A percentile compares a stretch with the other conserved stretches of the same genome.
Evolutionary conservation across 345 rosid genomes (phyloP).

Genomic region (Euphorbia lathyris): DNA sequence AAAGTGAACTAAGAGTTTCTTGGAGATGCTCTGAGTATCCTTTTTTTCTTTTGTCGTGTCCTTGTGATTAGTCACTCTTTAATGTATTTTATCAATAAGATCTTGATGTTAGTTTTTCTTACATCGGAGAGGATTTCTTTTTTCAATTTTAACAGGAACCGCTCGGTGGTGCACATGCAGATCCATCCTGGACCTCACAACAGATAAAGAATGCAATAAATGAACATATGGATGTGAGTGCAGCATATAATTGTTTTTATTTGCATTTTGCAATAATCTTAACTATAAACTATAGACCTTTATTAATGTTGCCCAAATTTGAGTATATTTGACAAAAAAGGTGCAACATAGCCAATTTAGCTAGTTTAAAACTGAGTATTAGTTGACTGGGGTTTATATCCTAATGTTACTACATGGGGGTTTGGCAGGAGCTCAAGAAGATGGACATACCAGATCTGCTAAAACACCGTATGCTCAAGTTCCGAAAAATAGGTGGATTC

Average conservation of each 20-base stretch:
- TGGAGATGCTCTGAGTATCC: too few species aligned
- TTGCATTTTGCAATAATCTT: slow-evolving; percentile 3
- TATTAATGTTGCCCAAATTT: background rate
- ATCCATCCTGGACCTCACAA: slow-evolving; percentile 85
- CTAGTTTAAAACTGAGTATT: background rate
- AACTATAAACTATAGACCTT: background rate
- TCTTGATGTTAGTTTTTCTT: slow-evolving; percentile 9
- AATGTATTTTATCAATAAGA: slow-evolving; percentile 13
- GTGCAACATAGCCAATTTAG: background rate
- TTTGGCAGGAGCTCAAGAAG: slow-evolving; percentile 61
- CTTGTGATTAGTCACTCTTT: slow-evolving; percentile 6
- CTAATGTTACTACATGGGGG: slow-evolving; percentile 10
- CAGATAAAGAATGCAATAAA: slow-evolving; percentile 78
- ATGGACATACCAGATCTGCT: slow-evolving; percentile 66
- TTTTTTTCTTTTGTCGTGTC: background rate
- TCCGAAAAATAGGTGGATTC: slow-evolving; percentile 78
- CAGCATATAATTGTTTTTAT: slow-evolving; percentile 15
- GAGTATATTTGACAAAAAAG: background rate
- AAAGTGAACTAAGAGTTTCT: too few species aligned
- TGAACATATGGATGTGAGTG: slow-evolving; percentile 73
- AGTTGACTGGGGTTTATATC: background rate
- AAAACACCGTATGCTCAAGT: slow-evolving; percentile 71
- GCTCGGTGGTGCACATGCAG: slow-evolving; percentile 91
- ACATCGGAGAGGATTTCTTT: slow-evolving; percentile 15
- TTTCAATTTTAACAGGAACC: slow-evolving; percentile 61